phyloP scores from a whole-genome alignment of 2,329 filamentous ascomycete genomes.

The Colletotrichum salicis region DNA sequence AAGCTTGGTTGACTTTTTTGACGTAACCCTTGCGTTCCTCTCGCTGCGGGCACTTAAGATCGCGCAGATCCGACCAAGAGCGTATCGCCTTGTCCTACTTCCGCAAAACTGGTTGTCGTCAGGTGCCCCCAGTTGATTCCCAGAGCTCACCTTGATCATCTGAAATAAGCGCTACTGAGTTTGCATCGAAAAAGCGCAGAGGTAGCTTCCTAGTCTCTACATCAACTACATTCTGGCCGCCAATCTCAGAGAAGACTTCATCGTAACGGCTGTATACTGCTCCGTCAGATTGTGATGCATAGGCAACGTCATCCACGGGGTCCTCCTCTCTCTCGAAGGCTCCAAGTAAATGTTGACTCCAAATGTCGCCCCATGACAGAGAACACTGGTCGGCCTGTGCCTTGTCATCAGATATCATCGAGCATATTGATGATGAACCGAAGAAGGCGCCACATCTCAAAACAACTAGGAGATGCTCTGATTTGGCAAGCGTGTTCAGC shows the following conservation, averaged over 20 bases:
- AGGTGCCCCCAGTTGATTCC: too few species aligned
- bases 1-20: too few species aligned
- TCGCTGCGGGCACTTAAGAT: too few species aligned
- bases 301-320: neutral
- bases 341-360: neutral
- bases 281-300: neutral
- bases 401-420: neutral
- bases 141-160: too few species aligned
- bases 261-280: neutral
- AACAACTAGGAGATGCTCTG: neutral
- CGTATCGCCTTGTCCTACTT: too few species aligned
- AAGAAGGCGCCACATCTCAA: neutral
- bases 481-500: neutral
- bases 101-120: too few species aligned
- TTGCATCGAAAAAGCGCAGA: neutral
- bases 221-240: neutral
- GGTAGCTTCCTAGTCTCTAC: neutral
- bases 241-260: neutral
- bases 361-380: neutral
- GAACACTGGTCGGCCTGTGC: neutral
- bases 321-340: neutral
- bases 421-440: neutral
- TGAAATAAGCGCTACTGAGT: rapidly evolving
- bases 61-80: too few species aligned
- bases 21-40: too few species aligned